Evolutionary conservation across 768 basidiomycete species (phyloP).

Genomic region (Tricholoma hemisulphureum): DNA sequence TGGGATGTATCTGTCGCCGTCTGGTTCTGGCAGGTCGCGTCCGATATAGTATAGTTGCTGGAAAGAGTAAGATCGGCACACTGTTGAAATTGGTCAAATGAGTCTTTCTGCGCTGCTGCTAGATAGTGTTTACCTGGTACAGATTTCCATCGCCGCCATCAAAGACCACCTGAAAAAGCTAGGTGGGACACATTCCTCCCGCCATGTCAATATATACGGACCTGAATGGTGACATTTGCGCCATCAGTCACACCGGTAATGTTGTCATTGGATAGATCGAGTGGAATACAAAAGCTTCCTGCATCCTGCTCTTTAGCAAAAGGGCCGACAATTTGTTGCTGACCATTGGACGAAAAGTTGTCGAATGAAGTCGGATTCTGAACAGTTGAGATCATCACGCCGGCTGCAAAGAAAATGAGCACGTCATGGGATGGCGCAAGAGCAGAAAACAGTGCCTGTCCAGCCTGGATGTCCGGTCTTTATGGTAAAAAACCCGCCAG

Average conservation of each 20-base stretch:
- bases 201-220: slow-evolving; percentile 1
- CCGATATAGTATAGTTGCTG: slow-evolving; percentile 44
- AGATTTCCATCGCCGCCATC: slow-evolving; percentile 67
- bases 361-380: slow-evolving; percentile 61
- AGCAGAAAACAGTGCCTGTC: slow-evolving; percentile 39
- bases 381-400: slow-evolving; percentile 52
- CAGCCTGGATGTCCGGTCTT: slow-evolving; percentile 57
- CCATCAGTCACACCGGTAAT: slow-evolving; percentile 53
- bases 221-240: slow-evolving; percentile 69
- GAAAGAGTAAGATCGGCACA: slow-evolving; percentile 75
- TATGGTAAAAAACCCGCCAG: slow-evolving; percentile 55
- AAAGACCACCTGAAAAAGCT: slow-evolving; percentile 56
- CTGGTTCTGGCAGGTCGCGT: slow-evolving; percentile 37
- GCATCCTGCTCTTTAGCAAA: slow-evolving; percentile 49
- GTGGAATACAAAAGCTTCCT: slow-evolving; percentile 63
- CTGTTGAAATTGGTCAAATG: slow-evolving; percentile 39
- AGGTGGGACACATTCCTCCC: too few relatives aligned
- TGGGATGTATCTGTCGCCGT: too few relatives aligned
- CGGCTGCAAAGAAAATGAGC: slow-evolving; percentile 35
- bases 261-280: slow-evolving; percentile 50
- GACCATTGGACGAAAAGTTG: slow-evolving; percentile 48
- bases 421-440: background rate
- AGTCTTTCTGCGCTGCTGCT: slow-evolving; percentile 9
- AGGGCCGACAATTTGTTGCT: slow-evolving; percentile 34
- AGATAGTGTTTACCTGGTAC: slow-evolving; percentile 50